Percentiles rank a stretch among this genome's conserved stretches.
Evolutionary conservation across 345 rosid species (phyloP).

Genomic region (Cardamine resedifolia): DNA sequence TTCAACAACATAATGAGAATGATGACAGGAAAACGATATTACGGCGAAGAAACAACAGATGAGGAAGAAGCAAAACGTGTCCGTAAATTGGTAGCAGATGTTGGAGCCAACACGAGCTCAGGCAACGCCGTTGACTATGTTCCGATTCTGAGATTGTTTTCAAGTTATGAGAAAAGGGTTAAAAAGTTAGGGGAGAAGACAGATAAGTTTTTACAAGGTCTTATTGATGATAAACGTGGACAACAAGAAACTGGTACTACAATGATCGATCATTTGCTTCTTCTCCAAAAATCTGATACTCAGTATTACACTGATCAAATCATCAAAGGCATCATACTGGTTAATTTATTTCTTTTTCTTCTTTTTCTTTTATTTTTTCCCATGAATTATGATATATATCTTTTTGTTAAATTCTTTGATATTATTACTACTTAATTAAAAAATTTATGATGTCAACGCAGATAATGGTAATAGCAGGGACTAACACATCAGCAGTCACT

Average conservation of each 20-base stretch:
- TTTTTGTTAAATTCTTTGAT: neutral
- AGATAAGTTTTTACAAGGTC: conserved; percentile 41
- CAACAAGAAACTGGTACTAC: conserved; percentile 38
- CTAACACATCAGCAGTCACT: conserved; percentile 49
- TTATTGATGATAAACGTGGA: conserved; percentile 48
- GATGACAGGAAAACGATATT: conserved; percentile 43
- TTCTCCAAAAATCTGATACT: conserved; percentile 50
- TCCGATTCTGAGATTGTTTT: conserved; percentile 40
- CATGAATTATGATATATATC: neutral
- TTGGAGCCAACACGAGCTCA: conserved; percentile 21
- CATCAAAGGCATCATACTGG: conserved; percentile 58
- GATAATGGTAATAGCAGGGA: conserved; percentile 49
- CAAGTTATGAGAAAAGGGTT: conserved; percentile 36
- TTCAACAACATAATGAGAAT: conserved; percentile 48
- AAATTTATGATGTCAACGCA: conserved; percentile 1
- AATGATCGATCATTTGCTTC: conserved; percentile 64
- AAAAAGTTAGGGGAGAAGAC: conserved; percentile 25
- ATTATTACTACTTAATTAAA: neutral
- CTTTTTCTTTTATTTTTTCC: neutral
- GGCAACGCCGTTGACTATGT: conserved; percentile 39
- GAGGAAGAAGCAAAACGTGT: conserved; percentile 39
- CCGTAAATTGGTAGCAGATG: conserved; percentile 31
- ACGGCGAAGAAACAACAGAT: conserved; percentile 34
- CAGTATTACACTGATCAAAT: conserved; percentile 53
- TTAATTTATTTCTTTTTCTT: conserved; percentile 1